Conservation (phyloP, 371 early-diverging fungal species). For the Coemansia sp. region DNA sequence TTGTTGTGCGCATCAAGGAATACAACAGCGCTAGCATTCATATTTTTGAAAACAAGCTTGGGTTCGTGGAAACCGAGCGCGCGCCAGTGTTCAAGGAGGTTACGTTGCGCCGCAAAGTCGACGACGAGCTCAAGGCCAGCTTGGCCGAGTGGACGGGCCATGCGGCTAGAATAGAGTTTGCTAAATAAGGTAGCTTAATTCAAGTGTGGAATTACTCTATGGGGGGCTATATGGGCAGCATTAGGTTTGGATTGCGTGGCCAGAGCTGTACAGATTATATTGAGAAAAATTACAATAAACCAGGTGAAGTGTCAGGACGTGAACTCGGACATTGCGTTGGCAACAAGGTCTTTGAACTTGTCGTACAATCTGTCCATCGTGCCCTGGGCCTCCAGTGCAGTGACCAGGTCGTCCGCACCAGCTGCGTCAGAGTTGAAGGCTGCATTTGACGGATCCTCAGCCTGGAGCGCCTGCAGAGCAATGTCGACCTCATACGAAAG, state of each 20-base stretch:
- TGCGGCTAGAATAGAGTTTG: constrained; percentile 16
- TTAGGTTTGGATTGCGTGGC: not conserved
- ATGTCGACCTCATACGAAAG: constrained; percentile 21
- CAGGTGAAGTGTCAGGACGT: constrained; percentile 4
- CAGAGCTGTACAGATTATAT: not conserved
- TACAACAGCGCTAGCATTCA: constrained; percentile 69
- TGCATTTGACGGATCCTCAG: too few relatives aligned
- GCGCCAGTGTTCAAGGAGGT: constrained; percentile 75
- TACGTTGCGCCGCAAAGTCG: constrained; percentile 56
- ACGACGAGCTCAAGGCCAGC: constrained; percentile 46
- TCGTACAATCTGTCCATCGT: constrained; percentile 16
- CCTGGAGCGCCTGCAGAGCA: constrained; percentile 8
- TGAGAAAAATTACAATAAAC: not conserved
- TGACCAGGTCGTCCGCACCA: constrained; percentile 34
- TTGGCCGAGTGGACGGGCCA: constrained; percentile 5
- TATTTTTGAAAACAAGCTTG: constrained; percentile 69
- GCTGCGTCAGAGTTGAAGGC: not conserved
- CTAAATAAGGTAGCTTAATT: too few relatives aligned
- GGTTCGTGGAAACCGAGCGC: constrained; percentile 63
- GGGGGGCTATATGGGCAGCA: too few relatives aligned
- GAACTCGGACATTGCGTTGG: constrained; percentile 32
- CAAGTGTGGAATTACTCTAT: too few relatives aligned
- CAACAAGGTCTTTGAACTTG: constrained; percentile 21
- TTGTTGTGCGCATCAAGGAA: constrained; percentile 78
- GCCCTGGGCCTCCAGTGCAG: constrained; percentile 32